Base-by-base conservation (phyloP, 1,284 basidiomycete genomes). In the Fereydounia khargensis region DNA sequence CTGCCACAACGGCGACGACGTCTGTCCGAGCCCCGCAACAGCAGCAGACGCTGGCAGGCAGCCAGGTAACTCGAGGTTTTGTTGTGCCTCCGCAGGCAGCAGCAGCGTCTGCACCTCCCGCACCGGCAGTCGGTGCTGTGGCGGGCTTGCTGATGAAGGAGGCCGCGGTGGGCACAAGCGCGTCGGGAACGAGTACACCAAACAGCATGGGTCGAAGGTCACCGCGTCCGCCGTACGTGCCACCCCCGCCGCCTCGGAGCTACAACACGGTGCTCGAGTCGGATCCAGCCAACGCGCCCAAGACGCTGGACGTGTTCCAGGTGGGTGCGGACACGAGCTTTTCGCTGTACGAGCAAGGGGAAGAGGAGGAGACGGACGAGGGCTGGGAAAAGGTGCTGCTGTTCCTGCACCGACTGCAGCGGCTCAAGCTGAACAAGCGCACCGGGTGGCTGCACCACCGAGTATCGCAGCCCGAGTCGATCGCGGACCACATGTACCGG, bases 401-500 rank as follows among this genome's bases (percentile, higher is more conserved):
- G 30, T 75, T 71, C 39, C 66, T 73, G 70, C 73, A 75, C 30
- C 46, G 54, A 11, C 27, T 74, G 4, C 60, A 71, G 37, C 61
- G 59, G 36, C 61, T 75, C 40, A 75, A 75, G 61, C 49, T 56
- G n/a, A 65, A 63, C 42, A 68, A 68, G 27, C 59, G 73, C 13
- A 74, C 73, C 1, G 73, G 73, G 9, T 75, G 71, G 73, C 40
- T 63, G 39, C 73, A 74, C 36, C 73, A 75, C 32, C 58, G 66
- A 3, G 58, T 75, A 0, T 48, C 61, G 3, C 21, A 39, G 14
- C 62, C 67, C n/a, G 74, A 78, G 43, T 92, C 57, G 25, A 94
- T 96, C 55, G 86, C 90, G 3, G 92, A 97, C 75, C 92, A 97
- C 74, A 96, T 95, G 92, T 94, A 95, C 76, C 82, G 94, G 43